Conservation (phyloP, 768 basidiomycete genomes). For the Tremella yokohamensis region DNA sequence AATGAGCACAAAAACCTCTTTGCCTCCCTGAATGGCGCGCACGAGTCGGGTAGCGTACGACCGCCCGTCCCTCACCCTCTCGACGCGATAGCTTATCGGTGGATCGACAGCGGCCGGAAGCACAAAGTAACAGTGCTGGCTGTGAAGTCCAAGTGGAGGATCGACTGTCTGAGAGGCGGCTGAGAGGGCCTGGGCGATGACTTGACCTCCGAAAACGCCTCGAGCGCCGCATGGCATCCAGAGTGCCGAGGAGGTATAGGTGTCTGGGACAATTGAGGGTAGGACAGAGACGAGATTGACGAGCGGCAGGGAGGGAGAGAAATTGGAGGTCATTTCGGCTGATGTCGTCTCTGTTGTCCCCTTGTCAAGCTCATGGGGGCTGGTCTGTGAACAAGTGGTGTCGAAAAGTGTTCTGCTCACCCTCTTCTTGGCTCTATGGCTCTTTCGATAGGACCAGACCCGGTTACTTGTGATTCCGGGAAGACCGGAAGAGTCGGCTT, state of each 20-base stretch:
- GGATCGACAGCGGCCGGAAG: conserved; percentile 33
- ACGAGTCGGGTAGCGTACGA: conserved; percentile 41
- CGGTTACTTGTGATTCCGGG: too few relatives aligned
- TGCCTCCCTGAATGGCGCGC: conserved; percentile 43
- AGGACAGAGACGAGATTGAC: too few relatives aligned
- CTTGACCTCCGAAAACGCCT: conserved; percentile 51
- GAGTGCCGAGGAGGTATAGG: conserved; percentile 25
- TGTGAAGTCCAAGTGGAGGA: conserved; percentile 33
- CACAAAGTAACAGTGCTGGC: conserved; percentile 48
- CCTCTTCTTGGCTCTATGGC: too few relatives aligned
- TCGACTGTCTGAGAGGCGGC: conserved; percentile 39
- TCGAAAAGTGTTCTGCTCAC: too few relatives aligned
- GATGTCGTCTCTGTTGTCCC: too few relatives aligned
- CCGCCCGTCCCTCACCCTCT: conserved; percentile 46
- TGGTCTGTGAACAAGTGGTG: too few relatives aligned
- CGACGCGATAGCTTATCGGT: conserved; percentile 44
- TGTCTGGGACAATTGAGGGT: background rate
- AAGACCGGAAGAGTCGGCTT: too few relatives aligned
- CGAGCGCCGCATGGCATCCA: conserved; percentile 43
- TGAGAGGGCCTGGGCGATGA: conserved; percentile 47
- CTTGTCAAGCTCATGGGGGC: too few relatives aligned
- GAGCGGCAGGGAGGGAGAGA: too few relatives aligned
- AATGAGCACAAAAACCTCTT: conserved; percentile 44
- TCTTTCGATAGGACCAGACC: too few relatives aligned
- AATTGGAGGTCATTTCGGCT: too few relatives aligned